These are phyloP conservation scores for Globisporangium alternatum DNA, from an alignment of 352 stramenopile species.

Conservation along the genomic window DNA sequence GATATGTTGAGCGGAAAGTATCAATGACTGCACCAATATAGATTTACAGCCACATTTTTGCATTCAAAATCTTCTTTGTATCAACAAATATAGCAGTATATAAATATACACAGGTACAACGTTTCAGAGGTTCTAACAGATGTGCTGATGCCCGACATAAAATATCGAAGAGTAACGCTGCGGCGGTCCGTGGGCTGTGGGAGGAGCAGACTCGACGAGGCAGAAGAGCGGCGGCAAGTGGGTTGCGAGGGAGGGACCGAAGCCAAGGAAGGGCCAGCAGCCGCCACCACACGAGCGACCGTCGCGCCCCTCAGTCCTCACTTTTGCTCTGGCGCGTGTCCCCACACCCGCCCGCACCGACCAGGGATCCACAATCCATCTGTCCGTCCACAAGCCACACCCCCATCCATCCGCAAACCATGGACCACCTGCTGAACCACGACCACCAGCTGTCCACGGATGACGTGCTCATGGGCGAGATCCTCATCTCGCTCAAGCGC, in stretches of 20 bases:
- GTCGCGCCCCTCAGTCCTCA: constrained; percentile 8
- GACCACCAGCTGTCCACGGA: constrained; percentile 38
- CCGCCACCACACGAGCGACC: background rate
- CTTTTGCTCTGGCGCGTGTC: constrained; percentile 15
- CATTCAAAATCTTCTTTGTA: background rate
- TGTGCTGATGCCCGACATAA: background rate
- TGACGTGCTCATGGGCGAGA: constrained; percentile 73
- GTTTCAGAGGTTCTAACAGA: background rate
- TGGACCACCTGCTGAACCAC: constrained; percentile 7
- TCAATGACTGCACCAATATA: background rate
- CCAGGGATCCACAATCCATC: constrained; percentile 2
- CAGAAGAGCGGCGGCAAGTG: constrained; percentile 6
- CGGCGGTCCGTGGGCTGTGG: background rate
- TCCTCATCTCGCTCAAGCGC: constrained; percentile 74
- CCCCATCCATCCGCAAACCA: constrained; percentile 1
- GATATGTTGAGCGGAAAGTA: background rate
- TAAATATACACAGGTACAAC: background rate
- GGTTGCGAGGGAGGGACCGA: constrained; percentile 6
- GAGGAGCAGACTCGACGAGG: background rate
- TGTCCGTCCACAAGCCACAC: background rate
- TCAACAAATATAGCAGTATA: background rate
- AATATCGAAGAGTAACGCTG: constrained; percentile 13
- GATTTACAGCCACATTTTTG: background rate
- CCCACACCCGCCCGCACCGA: constrained; percentile 7
- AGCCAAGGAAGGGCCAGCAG: background rate